Conservation (phyloP, 1,284 basidiomycete species). For the Leucoagaricus sp. region DNA sequence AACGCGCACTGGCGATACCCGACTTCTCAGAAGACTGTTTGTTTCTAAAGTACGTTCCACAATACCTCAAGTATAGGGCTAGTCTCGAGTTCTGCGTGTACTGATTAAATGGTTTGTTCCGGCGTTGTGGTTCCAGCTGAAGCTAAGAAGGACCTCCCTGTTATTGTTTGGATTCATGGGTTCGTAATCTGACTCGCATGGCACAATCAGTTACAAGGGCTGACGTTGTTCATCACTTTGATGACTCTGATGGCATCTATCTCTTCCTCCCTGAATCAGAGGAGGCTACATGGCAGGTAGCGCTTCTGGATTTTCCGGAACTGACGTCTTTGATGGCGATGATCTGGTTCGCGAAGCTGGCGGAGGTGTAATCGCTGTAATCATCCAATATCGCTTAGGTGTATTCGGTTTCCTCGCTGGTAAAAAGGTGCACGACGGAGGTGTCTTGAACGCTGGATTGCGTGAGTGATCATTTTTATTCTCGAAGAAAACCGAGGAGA, state of each 20-base stretch:
- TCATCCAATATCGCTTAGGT: constrained; percentile 30
- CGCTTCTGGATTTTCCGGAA: constrained; percentile 17
- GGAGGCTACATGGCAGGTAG: constrained; percentile 31
- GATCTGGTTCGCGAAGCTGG: constrained; percentile 28
- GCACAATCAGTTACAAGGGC: not conserved
- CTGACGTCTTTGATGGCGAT: constrained; percentile 21
- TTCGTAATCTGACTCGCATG: constrained; percentile 8
- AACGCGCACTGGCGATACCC: constrained; percentile 3
- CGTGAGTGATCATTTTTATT: constrained; percentile 24
- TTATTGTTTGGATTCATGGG: constrained; percentile 47
- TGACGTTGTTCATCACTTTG: not conserved
- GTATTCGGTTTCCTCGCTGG: constrained; percentile 42
- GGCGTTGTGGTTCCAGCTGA: constrained; percentile 31
- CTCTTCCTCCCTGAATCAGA: constrained; percentile 16
- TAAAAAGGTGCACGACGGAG: constrained; percentile 31
- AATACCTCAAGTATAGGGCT: not conserved
- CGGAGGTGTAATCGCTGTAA: constrained; percentile 36
- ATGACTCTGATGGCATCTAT: not conserved
- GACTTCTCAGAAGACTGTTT: constrained; percentile 39
- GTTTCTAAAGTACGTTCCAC: constrained; percentile 37
- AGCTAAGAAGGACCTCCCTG: constrained; percentile 27
- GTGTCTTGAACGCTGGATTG: constrained; percentile 38
- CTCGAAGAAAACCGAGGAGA: not conserved
- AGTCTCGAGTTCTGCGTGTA: too few species aligned
- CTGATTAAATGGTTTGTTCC: not conserved